Evolutionary conservation across 306 rosid species (phyloP).

Genomic region (Ochetophila trinervis): DNA sequence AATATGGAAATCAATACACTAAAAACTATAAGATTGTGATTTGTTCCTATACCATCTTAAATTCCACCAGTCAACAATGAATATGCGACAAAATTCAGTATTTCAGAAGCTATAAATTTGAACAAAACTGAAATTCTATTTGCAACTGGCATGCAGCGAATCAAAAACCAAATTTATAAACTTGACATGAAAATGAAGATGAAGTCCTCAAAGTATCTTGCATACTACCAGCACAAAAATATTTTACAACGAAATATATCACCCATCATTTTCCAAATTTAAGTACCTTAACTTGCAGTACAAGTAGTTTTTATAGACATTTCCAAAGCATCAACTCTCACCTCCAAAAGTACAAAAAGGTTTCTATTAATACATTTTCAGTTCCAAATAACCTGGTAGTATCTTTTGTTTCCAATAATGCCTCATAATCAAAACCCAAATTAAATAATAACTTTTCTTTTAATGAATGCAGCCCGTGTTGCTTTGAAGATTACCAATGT

Average conservation of each 20-base stretch:
- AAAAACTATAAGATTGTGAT: not conserved
- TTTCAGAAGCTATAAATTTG: not conserved
- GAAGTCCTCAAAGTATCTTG: not conserved
- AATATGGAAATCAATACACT: not conserved
- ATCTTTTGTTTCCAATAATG: too few relatives aligned
- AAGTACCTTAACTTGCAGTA: too few relatives aligned
- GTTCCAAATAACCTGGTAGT: too few relatives aligned
- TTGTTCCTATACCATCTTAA: not conserved
- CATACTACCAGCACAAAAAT: not conserved
- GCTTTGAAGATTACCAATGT: too few relatives aligned
- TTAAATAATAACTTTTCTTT: too few relatives aligned
- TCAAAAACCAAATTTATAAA: not conserved
- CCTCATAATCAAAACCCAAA: too few relatives aligned
- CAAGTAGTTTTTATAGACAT: not conserved
- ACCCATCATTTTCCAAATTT: not conserved
- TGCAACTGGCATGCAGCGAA: not conserved
- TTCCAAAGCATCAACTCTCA: not conserved
- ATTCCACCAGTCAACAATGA: not conserved
- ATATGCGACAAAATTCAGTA: not conserved
- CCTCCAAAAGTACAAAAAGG: not conserved
- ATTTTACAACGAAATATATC: not conserved
- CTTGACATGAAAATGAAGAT: not conserved
- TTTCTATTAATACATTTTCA: not conserved
- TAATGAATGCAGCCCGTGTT: too few relatives aligned
- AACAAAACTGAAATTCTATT: not conserved